Evolutionary conservation across 1,284 basidiomycete species (phyloP), one percentile per base, ranked within the genome.

Genomic region (Dichomitus squalens): DNA sequence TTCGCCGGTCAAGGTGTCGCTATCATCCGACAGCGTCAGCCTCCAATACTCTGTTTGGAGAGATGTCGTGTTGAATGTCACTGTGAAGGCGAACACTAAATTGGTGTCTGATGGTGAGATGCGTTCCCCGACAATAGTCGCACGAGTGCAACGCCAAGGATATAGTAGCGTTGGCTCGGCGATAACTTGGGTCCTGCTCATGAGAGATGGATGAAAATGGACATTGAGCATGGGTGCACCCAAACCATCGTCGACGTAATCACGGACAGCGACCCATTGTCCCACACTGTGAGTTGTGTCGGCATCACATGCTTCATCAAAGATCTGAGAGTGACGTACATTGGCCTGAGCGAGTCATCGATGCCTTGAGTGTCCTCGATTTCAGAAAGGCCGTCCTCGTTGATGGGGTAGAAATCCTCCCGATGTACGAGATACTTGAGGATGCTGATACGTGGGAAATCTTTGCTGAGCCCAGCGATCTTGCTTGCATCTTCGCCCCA

Each of bases 331-430:
- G 11, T n/a, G 25, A 44, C 60, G 31, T 23, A 61, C 60, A 61
- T 38, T 9, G 53, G 40, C 27, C 48, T 38, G 7, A 61, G 21
- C 1, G 53, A 18, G 9, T 55, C 49, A 7, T 56, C 54, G 1
- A 47, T 21, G 12, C 49, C 38, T 1, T 52, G 27, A 1, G 33
- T n/a, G 6, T 49, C 51, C 4, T 40, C 31, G 14, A 14, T 18
- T 6, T 50, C 51, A 23, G 34, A 21, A 7, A 49, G 9, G 0
- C 48, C 49, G 21, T 61, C 60, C 3, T 61, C 60, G 12, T n/a
- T 40, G 20, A 40, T 31, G n/a, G 56, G 60, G 23, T 61, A 61
- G 25, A 58, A 52, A 11, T 56, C 53, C 14, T 58, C 57, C 2
- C 11, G 16, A 12, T 49, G 48, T 2, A 54, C 29, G 3, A 53